These are phyloP conservation scores for Peronospora destructor DNA, from an alignment of 352 stramenopile species.

Conservation along the genomic window DNA sequence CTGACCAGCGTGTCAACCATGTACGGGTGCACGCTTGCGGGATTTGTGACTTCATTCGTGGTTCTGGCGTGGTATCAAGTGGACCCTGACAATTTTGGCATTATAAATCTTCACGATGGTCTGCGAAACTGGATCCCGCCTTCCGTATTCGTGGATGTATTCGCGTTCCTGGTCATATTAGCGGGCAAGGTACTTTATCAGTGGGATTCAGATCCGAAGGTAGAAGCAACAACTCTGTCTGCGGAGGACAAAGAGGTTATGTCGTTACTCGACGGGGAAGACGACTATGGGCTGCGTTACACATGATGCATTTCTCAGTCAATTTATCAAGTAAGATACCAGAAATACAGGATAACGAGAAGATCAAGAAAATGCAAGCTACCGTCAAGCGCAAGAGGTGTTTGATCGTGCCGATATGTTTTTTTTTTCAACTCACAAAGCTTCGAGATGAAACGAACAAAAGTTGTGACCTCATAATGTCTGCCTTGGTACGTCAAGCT, in stretches of 20 bases:
- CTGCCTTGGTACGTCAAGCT: slow-evolving; percentile 10
- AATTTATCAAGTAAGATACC: slow-evolving; percentile 3
- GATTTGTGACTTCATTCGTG: slow-evolving; percentile 66
- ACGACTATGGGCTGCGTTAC: slow-evolving; percentile 70
- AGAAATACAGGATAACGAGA: too few species aligned
- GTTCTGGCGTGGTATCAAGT: slow-evolving; percentile 75
- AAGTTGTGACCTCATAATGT: slow-evolving; percentile 5
- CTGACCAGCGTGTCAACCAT: slow-evolving; percentile 76
- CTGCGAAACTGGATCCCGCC: slow-evolving; percentile 65
- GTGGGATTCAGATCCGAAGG: slow-evolving; percentile 71
- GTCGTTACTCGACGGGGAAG: slow-evolving; percentile 58
- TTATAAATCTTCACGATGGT: slow-evolving; percentile 45
- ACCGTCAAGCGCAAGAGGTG: slow-evolving; percentile 15
- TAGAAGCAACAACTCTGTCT: slow-evolving; percentile 74
- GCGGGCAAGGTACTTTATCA: slow-evolving; percentile 70
- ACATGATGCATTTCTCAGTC: slow-evolving; percentile 30
- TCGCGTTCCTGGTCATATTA: slow-evolving; percentile 63
- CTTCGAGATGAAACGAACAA: slow-evolving; percentile 16
- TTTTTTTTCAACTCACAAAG: slow-evolving; percentile 15
- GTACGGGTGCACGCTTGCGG: slow-evolving; percentile 63
- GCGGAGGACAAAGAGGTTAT: slow-evolving; percentile 81
- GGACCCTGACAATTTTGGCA: slow-evolving; percentile 58
- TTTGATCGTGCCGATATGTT: slow-evolving; percentile 8
- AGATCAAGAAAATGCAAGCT: slow-evolving; percentile 9
- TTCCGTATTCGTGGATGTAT: slow-evolving; percentile 62